phyloP scores from a whole-genome alignment of 2,329 filamentous ascomycete species.

The Fusarium setosum region DNA sequence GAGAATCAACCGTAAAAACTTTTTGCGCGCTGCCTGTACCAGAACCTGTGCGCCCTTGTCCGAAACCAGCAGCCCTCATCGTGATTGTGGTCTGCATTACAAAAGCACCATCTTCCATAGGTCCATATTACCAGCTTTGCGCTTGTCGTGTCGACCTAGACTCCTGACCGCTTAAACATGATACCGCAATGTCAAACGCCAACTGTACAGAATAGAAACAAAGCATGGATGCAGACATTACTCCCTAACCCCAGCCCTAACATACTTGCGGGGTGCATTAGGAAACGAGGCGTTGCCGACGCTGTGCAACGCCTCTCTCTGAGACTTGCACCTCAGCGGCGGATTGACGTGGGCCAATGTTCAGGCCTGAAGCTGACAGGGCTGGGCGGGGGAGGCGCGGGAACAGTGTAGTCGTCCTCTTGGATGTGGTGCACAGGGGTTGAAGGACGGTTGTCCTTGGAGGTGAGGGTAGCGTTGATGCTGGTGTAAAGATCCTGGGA shows the following conservation, averaged over 20 bases:
- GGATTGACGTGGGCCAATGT: slow-evolving; percentile 59
- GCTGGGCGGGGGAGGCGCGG: slow-evolving; percentile 73
- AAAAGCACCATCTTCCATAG: slow-evolving; percentile 16
- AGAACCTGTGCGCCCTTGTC: slow-evolving; percentile 33
- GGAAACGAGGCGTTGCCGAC: slow-evolving; percentile 18
- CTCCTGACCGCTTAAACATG: slow-evolving; percentile 33
- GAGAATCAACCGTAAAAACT: slow-evolving; percentile 12
- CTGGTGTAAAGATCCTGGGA: slow-evolving; percentile 64
- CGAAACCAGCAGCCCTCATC: slow-evolving; percentile 17
- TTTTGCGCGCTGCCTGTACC: slow-evolving; percentile 29
- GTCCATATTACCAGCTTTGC: slow-evolving; percentile 27
- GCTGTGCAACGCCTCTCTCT: slow-evolving; percentile 14
- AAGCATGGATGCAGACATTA: slow-evolving; percentile 1
- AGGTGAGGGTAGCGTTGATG: slow-evolving; percentile 62
- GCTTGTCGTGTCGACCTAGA: slow-evolving; percentile 26
- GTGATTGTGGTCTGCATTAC: slow-evolving; percentile 16
- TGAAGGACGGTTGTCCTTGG: slow-evolving; percentile 54
- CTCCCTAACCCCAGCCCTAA: slow-evolving; percentile 1
- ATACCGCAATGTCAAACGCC: slow-evolving; percentile 28
- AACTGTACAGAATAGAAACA: slow-evolving; percentile 20
- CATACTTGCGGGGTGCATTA: slow-evolving; percentile 8
- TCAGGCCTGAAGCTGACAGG: slow-evolving; percentile 71
- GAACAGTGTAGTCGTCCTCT: slow-evolving; percentile 71
- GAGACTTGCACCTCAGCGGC: slow-evolving; percentile 39
- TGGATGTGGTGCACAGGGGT: slow-evolving; percentile 63